These are phyloP conservation scores for Podospora australis DNA, from an alignment of 495 filamentous ascomycete species.

Conservation along the genomic window DNA sequence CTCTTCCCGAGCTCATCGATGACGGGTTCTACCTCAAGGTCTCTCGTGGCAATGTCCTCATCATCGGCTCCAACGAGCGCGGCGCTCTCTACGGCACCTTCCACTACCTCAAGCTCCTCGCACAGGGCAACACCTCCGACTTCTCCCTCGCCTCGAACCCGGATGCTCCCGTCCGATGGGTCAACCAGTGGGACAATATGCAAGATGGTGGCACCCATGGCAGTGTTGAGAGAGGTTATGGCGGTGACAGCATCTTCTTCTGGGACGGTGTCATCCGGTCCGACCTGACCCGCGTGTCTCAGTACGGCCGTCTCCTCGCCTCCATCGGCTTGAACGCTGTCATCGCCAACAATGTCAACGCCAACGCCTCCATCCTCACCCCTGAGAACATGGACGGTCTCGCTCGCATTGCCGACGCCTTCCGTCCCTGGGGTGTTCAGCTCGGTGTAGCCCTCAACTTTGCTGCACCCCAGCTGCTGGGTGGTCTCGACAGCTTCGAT, in stretches of 20 bases:
- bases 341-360: constrained; percentile 69
- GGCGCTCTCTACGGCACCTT: constrained; percentile 65
- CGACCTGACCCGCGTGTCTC: constrained; percentile 50
- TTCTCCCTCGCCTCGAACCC: constrained; percentile 52
- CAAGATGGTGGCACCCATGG: constrained; percentile 39
- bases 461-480: constrained; percentile 53
- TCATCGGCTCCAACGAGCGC: constrained; percentile 61
- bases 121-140: constrained; percentile 53
- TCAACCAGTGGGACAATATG: constrained; percentile 71
- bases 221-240: constrained; percentile 63
- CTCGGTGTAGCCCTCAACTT: constrained; percentile 64
- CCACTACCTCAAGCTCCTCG: constrained; percentile 58
- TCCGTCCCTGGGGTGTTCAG: constrained; percentile 62
- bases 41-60: constrained; percentile 41
- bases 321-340: constrained; percentile 61
- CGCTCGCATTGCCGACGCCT: constrained; percentile 53
- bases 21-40: constrained; percentile 60
- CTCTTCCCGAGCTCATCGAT: constrained; percentile 42
- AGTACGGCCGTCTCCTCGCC: constrained; percentile 64
- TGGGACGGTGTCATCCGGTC: constrained; percentile 44
- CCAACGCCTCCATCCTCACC: constrained; percentile 51
- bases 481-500: constrained; percentile 56
- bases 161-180: constrained; percentile 58
- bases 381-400: constrained; percentile 54
- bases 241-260: constrained; percentile 66